Evolutionary conservation across 2,329 filamentous ascomycete species (phyloP).

Genomic region (Talaromyces amestolkiae): DNA sequence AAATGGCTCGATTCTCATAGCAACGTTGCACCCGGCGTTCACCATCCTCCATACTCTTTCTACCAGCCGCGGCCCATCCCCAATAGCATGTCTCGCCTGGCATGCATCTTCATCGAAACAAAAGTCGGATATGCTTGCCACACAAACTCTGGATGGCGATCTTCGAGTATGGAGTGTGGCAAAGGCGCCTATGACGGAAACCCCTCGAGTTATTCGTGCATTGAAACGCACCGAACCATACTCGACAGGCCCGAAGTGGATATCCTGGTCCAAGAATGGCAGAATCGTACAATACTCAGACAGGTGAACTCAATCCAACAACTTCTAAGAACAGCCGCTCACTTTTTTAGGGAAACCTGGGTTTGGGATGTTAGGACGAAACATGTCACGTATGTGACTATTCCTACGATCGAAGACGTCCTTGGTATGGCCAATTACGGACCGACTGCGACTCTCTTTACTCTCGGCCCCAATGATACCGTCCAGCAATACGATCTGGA

Average conservation of each 20-base stretch:
- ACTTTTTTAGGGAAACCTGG: conserved; percentile 68
- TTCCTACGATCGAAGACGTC: conserved; percentile 80
- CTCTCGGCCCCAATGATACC: conserved; percentile 79
- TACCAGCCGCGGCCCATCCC: conserved; percentile 78
- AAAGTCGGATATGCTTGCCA: conserved; percentile 96
- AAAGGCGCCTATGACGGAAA: conserved; percentile 69
- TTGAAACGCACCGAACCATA: conserved; percentile 72
- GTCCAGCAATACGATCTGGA: conserved; percentile 96
- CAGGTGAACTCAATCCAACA: conserved; percentile 60
- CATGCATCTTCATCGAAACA: conserved; percentile 94
- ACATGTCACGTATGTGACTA: conserved; percentile 82
- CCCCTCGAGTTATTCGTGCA: conserved; percentile 84
- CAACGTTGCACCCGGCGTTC: conserved; percentile 84
- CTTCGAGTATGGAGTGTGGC: conserved; percentile 94
- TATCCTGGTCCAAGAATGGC: conserved; percentile 97
- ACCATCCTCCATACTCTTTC: conserved; percentile 91
- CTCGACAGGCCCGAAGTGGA: conserved; percentile 81
- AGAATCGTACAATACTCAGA: conserved; percentile 90
- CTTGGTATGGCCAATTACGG: conserved; percentile 84
- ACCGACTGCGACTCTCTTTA: conserved; percentile 87
- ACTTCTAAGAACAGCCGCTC: neutral
- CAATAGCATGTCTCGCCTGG: conserved; percentile 85
- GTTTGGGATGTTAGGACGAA: conserved; percentile 99
- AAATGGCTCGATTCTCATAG: conserved; percentile 90
- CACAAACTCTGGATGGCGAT: conserved; percentile 88